phyloP scores from a whole-genome alignment of 148 eudicot genomes.

The Rhododendron kiyosumense region DNA sequence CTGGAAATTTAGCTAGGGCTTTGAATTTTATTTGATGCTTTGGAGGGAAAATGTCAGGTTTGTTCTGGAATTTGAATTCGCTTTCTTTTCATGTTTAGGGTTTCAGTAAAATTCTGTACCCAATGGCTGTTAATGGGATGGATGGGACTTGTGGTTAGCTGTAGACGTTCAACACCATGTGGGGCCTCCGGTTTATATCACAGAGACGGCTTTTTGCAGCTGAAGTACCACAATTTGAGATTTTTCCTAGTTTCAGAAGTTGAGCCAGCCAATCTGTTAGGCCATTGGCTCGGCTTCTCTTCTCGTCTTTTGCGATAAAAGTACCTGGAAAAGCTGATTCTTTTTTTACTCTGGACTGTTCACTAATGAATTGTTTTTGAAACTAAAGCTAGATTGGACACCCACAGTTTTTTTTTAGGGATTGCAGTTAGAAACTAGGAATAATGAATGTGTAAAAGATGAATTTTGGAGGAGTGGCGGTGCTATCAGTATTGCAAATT shows the following conservation, averaged over 20 bases:
- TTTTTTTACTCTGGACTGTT: no score
- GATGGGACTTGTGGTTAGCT: not conserved
- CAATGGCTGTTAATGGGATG: not conserved
- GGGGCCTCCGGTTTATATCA: not conserved
- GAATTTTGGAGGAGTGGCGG: not conserved
- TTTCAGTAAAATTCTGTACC: not conserved
- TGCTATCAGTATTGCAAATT: not conserved
- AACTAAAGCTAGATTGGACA: not conserved
- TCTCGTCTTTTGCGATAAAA: not conserved
- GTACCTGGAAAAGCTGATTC: not conserved
- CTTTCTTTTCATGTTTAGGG: not conserved
- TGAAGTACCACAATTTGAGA: not conserved
- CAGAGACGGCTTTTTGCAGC: not conserved
- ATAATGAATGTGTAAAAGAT: not conserved
- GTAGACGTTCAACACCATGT: not conserved
- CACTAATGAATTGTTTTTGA: no score
- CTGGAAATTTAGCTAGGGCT: not conserved
- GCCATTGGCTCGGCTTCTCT: not conserved
- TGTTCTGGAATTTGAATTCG: not conserved
- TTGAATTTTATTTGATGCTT: not conserved
- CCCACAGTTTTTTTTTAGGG: not conserved
- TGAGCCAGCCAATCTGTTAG: not conserved
- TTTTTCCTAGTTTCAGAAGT: not conserved
- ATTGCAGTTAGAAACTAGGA: not conserved
- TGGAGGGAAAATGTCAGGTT: not conserved